Percentiles rank a stretch among this genome's conserved stretches.
These are phyloP conservation scores for Malus hybrid DNA, from an alignment of 331 rosid species.

Conservation along the genomic window DNA sequence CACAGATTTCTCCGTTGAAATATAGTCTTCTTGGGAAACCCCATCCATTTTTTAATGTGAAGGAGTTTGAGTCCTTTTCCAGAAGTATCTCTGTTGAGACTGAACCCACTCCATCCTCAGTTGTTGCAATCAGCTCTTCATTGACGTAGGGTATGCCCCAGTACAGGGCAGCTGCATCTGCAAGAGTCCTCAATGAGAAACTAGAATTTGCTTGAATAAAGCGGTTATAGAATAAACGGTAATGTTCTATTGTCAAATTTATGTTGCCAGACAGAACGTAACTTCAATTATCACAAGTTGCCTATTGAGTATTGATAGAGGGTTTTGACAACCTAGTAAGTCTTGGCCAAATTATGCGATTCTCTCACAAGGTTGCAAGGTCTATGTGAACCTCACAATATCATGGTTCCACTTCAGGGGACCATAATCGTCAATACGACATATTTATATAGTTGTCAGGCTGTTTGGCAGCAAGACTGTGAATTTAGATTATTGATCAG, in stretches of 20 bases:
- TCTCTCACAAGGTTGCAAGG: too few species aligned
- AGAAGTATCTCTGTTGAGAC: constrained; percentile 57
- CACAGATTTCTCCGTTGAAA: constrained; percentile 67
- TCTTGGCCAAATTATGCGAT: too few species aligned
- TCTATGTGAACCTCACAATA: too few species aligned
- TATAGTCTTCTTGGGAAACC: constrained; percentile 63
- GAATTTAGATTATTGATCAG: too few species aligned
- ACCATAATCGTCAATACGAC: too few species aligned
- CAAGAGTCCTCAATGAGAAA: constrained; percentile 10
- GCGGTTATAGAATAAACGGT: neutral
- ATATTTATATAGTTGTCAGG: too few species aligned
- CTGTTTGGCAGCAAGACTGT: too few species aligned
- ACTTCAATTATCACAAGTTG: too few species aligned
- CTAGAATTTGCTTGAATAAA: neutral
- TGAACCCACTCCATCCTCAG: constrained; percentile 25
- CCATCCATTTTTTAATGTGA: constrained; percentile 74
- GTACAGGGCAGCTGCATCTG: constrained; percentile 68
- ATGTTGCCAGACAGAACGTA: neutral
- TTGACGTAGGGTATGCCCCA: constrained; percentile 72
- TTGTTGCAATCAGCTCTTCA: constrained; percentile 34
- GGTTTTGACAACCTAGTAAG: too few species aligned
- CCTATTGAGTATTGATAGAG: too few species aligned
- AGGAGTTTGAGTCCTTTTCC: constrained; percentile 41
- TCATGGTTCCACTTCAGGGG: too few species aligned
- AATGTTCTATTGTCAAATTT: neutral